Conservation (phyloP, 176 grass and related monocot genomes). For the Lolium perenne region DNA sequence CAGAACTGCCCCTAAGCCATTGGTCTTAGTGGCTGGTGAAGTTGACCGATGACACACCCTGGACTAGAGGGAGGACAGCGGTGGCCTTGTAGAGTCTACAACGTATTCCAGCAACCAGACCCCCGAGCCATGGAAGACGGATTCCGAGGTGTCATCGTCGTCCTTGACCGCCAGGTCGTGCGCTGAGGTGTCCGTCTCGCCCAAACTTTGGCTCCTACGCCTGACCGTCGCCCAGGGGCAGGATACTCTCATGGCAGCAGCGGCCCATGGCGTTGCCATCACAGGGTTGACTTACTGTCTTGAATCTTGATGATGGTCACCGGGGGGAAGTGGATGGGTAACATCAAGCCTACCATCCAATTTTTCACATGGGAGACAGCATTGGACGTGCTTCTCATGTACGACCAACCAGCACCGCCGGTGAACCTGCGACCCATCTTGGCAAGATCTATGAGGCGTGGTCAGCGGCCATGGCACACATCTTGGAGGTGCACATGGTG, state of each 20-base stretch:
- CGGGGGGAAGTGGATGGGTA: constrained; percentile 78
- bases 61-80: constrained; percentile 65
- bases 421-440: constrained; percentile 56
- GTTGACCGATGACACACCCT: constrained; percentile 50
- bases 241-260: neutral
- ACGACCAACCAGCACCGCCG: constrained; percentile 55
- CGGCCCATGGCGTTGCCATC: too few relatives aligned
- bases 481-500: constrained; percentile 58
- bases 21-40: neutral
- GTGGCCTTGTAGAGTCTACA: constrained; percentile 43
- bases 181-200: constrained; percentile 73
- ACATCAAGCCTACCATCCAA: constrained; percentile 75
- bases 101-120: constrained; percentile 79
- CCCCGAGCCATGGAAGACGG: constrained; percentile 73
- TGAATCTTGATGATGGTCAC: constrained; percentile 63
- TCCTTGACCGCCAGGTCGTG: constrained; percentile 31
- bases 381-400: constrained; percentile 60
- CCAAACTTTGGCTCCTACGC: constrained; percentile 73
- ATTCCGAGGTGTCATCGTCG: constrained; percentile 38
- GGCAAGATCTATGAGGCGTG: constrained; percentile 44
- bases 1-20: neutral
- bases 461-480: constrained; percentile 52
- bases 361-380: constrained; percentile 47
- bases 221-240: constrained; percentile 73
- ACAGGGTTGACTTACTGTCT: constrained; percentile 50